Conservation (phyloP, 345 rosid genomes). For the Garcia nutans region DNA sequence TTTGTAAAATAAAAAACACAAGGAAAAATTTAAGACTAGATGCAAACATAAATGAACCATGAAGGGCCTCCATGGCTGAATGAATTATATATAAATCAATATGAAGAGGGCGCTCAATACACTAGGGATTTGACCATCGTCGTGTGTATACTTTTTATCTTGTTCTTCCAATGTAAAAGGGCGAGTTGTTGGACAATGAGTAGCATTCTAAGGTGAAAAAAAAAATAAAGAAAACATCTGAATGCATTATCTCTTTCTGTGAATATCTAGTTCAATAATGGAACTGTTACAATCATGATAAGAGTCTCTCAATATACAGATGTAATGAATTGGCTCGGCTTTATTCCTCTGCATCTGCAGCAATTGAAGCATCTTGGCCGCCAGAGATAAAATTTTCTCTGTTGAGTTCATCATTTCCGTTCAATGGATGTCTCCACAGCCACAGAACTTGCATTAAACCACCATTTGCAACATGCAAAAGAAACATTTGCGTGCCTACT, state of each 20-base stretch:
- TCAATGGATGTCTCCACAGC: constrained; percentile 36
- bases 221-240: not conserved
- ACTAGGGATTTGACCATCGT: too few relatives aligned
- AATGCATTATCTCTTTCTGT: not conserved
- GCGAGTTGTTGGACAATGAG: not conserved
- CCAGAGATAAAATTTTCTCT: not conserved
- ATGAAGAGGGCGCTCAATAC: too few relatives aligned
- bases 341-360: constrained; percentile 11
- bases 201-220: too few relatives aligned
- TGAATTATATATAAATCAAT: too few relatives aligned
- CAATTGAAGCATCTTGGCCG: constrained; percentile 6
- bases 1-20: too few relatives aligned
- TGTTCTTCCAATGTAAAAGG: too few relatives aligned
- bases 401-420: constrained; percentile 5
- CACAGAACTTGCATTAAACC: constrained; percentile 55
- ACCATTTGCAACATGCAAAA: constrained; percentile 53
- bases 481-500: constrained; percentile 22
- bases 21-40: too few relatives aligned
- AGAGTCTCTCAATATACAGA: not conserved
- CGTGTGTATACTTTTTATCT: too few relatives aligned
- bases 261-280: not conserved
- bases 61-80: too few relatives aligned
- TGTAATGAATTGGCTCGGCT: not conserved
- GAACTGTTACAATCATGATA: not conserved
- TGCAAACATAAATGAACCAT: too few relatives aligned